Conservation (phyloP, 2,329 filamentous ascomycete species). For the Talaromyces sp. region DNA sequence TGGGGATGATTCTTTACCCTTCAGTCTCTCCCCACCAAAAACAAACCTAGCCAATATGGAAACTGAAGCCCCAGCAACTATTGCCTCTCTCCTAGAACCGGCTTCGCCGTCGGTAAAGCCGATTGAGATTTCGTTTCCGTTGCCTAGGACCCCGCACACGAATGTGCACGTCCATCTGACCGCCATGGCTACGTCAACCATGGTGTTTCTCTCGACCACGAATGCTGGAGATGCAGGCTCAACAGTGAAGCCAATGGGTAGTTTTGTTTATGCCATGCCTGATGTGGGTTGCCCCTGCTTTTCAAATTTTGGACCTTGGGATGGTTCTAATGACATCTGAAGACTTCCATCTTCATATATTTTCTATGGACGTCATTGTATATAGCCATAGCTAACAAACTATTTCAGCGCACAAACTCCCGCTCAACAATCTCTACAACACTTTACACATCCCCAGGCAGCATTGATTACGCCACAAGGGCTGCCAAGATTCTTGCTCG, state of each 20-base stretch:
- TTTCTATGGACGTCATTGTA: not conserved
- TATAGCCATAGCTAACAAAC: not conserved
- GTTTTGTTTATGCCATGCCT: slow-evolving; percentile 89
- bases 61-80: slow-evolving; percentile 7
- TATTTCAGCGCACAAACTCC: slow-evolving; percentile 34
- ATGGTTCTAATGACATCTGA: too few relatives aligned
- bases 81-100: slow-evolving; percentile 15
- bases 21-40: not conserved
- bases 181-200: slow-evolving; percentile 47
- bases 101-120: slow-evolving; percentile 34
- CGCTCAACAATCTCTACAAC: slow-evolving; percentile 66
- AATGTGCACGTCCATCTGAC: slow-evolving; percentile 57
- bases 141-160: slow-evolving; percentile 54
- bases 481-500: slow-evolving; percentile 79
- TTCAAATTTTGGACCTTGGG: not conserved
- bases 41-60: slow-evolving; percentile 9
- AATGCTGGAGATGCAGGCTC: slow-evolving; percentile 37
- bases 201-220: slow-evolving; percentile 56
- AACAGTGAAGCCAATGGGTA: slow-evolving; percentile 61
- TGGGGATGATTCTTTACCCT: not conserved
- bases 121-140: slow-evolving; percentile 53
- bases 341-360: not conserved
- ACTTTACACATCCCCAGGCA: slow-evolving; percentile 67
- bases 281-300: slow-evolving; percentile 54
- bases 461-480: slow-evolving; percentile 80